phyloP scores from a whole-genome alignment of 2,329 filamentous ascomycete genomes.

The Neoarthrinium moseri region DNA sequence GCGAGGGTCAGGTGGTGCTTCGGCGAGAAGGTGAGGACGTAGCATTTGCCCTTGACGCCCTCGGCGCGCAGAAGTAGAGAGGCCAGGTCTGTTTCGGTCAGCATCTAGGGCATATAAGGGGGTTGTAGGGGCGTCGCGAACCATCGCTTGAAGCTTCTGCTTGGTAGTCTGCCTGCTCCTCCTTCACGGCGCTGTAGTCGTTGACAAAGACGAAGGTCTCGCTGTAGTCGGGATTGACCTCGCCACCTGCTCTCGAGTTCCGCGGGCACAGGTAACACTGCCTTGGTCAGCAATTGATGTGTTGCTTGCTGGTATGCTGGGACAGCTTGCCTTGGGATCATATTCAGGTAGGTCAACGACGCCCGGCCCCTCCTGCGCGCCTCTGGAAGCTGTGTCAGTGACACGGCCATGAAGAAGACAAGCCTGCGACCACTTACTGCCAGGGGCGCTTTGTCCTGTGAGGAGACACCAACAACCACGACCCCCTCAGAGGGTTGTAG shows the following conservation, averaged over 20 bases:
- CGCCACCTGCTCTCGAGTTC: slow-evolving; percentile 85
- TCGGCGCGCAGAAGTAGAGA: slow-evolving; percentile 78
- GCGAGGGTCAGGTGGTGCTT: slow-evolving; percentile 90
- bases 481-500: slow-evolving; percentile 87
- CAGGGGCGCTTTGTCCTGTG: slow-evolving; percentile 96
- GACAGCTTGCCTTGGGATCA: slow-evolving; percentile 61
- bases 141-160: slow-evolving; percentile 38
- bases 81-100: slow-evolving; percentile 58
- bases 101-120: not conserved
- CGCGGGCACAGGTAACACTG: slow-evolving; percentile 93
- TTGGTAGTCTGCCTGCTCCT: slow-evolving; percentile 79
- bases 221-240: slow-evolving; percentile 81
- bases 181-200: slow-evolving; percentile 95
- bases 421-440: slow-evolving; percentile 67
- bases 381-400: slow-evolving; percentile 46
- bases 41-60: slow-evolving; percentile 91
- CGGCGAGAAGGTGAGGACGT: slow-evolving; percentile 91
- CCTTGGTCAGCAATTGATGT: slow-evolving; percentile 2
- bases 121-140: slow-evolving; percentile 11
- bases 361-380: slow-evolving; percentile 72
- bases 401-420: not conserved
- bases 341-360: slow-evolving; percentile 72
- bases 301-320: not conserved
- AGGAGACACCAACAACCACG: slow-evolving; percentile 91
- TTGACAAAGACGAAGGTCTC: slow-evolving; percentile 94